phyloP scores from a whole-genome alignment of 192 early-diverging fungal genomes.

The Coemansia sp. region DNA sequence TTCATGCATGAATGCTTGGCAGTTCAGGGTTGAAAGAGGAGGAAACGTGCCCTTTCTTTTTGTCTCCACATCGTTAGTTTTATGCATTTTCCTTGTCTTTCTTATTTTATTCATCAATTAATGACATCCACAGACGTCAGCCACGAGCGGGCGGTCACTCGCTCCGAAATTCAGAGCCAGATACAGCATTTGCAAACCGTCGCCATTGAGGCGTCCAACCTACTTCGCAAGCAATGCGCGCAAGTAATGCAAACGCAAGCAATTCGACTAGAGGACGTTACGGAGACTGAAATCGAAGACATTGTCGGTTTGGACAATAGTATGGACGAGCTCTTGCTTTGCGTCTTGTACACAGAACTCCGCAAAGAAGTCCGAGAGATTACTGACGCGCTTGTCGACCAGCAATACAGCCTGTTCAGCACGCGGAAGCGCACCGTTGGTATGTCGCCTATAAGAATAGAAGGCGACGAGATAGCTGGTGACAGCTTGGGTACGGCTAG shows the following conservation, averaged over 20 bases:
- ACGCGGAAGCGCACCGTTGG: conserved; percentile 7
- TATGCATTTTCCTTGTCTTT: background rate
- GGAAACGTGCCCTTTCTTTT: background rate
- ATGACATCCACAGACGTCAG: conserved; percentile 2
- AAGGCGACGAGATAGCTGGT: background rate
- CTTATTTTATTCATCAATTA: background rate
- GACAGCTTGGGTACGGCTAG: background rate
- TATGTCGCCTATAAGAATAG: conserved; percentile 6
- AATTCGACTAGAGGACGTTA: conserved; percentile 38
- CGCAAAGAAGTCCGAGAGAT: conserved; percentile 38
- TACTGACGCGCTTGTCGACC: conserved; percentile 28
- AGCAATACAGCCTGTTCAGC: conserved; percentile 30
- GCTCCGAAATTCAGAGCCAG: conserved; percentile 17
- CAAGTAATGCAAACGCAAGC: conserved; percentile 36
- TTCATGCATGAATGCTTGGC: background rate
- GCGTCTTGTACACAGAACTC: conserved; percentile 40
- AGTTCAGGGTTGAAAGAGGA: background rate
- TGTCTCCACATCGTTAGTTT: background rate
- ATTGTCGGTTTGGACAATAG: conserved; percentile 14
- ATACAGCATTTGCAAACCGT: conserved; percentile 45
- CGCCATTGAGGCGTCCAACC: conserved; percentile 31
- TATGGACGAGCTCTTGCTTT: conserved; percentile 44
- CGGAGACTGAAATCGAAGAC: conserved; percentile 43
- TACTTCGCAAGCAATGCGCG: conserved; percentile 33
- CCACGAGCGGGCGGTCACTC: background rate